These are phyloP conservation scores for Lindgomyces ingoldianus DNA, from an alignment of 495 filamentous ascomycete species.

Conservation along the genomic window DNA sequence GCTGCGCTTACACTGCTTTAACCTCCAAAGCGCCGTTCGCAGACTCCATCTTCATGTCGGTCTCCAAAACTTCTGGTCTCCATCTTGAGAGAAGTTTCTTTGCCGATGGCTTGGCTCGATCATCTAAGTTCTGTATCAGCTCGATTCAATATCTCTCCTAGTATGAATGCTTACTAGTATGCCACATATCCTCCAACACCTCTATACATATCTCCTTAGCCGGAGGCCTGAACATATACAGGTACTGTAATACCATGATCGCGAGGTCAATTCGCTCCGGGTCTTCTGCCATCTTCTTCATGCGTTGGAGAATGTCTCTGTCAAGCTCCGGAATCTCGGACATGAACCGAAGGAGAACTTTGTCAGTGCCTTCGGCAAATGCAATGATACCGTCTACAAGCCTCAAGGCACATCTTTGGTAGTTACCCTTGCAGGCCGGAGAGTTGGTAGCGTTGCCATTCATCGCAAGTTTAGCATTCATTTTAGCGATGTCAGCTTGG, in stretches of 20 bases:
- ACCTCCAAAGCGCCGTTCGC: conserved; percentile 23
- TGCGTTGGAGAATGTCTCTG: conserved; percentile 64
- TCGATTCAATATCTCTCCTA: conserved; percentile 6
- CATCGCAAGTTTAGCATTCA: neutral
- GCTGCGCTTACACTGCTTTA: conserved; percentile 8
- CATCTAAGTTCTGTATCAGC: conserved; percentile 41
- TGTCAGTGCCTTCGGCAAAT: conserved; percentile 85
- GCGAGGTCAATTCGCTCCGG: conserved; percentile 73
- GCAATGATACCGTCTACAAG: conserved; percentile 84
- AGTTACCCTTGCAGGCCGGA: conserved; percentile 54
- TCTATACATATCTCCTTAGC: conserved; percentile 79
- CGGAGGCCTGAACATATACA: conserved; percentile 84
- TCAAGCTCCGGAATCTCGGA: conserved; percentile 86
- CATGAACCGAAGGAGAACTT: conserved; percentile 83
- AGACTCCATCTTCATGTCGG: conserved; percentile 18
- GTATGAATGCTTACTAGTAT: conserved; percentile 61
- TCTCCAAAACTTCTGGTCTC: conserved; percentile 51
- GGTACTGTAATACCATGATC: conserved; percentile 57
- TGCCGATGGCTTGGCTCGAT: conserved; percentile 49
- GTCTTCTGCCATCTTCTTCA: conserved; percentile 82
- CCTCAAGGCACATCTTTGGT: conserved; percentile 76
- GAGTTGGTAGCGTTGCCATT: conserved; percentile 46
- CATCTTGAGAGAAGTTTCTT: conserved; percentile 53
- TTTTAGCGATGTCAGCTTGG: conserved; percentile 41
- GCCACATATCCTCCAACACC: conserved; percentile 81